Evolutionary conservation across 140 eudicot genomes (phyloP).

Genomic region (Flaveria floridana): DNA sequence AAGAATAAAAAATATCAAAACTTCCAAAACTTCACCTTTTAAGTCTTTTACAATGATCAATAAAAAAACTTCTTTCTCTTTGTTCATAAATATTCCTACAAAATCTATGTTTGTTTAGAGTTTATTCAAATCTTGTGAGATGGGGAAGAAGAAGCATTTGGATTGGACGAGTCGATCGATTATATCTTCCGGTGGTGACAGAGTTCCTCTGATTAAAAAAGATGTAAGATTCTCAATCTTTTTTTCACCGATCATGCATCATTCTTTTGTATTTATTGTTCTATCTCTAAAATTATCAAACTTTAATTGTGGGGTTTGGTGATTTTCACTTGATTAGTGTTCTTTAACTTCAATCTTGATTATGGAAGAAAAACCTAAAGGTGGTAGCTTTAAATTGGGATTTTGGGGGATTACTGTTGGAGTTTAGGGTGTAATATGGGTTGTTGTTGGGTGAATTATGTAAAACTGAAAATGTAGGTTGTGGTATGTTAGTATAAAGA

Average conservation of each 20-base stretch:
- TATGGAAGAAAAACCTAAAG: neutral
- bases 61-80: no score
- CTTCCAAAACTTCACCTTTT: no score
- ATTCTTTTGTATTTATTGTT: neutral
- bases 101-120: slow-evolving; percentile 6
- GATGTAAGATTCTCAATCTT: slow-evolving; percentile 25
- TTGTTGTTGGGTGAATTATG: neutral
- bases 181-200: slow-evolving; percentile 42
- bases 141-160: slow-evolving; percentile 45
- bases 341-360: slow-evolving; percentile 16
- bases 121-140: slow-evolving; percentile 34
- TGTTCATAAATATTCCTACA: no score
- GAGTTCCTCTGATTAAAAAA: slow-evolving; percentile 39
- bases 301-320: neutral
- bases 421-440: neutral
- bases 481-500: slow-evolving; percentile 1
- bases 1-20: no score
- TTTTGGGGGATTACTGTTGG: neutral
- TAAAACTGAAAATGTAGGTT: neutral
- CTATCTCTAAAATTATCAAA: neutral
- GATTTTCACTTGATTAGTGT: neutral
- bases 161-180: slow-evolving; percentile 49
- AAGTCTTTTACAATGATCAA: no score
- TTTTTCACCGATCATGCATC: neutral
- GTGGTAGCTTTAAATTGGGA: neutral